Conservation (phyloP, 192 early-diverging fungal species). For the Dissophora ornata region DNA sequence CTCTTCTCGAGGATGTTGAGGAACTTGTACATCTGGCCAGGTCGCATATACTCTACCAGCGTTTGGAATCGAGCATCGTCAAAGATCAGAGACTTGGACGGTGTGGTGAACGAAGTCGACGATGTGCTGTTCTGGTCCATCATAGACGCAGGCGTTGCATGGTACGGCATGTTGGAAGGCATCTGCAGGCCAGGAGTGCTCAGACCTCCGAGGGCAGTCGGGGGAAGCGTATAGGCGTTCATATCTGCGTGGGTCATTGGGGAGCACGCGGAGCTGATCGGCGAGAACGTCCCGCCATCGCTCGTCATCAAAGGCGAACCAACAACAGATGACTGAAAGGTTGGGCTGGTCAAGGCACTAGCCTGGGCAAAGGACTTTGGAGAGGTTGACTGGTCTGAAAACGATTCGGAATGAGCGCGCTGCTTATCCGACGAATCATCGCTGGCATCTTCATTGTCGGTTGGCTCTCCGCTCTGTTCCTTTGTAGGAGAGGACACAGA, state of each 20-base stretch:
- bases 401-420: not conserved
- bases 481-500: conserved; percentile 5
- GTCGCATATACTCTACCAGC: conserved; percentile 59
- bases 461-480: not conserved
- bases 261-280: conserved; percentile 26
- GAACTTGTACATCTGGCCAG: conserved; percentile 64
- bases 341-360: not conserved
- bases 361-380: not conserved
- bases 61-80: conserved; percentile 57
- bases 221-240: conserved; percentile 11
- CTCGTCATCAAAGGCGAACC: conserved; percentile 24
- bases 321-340: conserved; percentile 1
- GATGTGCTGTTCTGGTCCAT: conserved; percentile 5
- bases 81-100: conserved; percentile 47
- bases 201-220: conserved; percentile 12
- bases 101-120: not conserved
- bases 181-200: not conserved
- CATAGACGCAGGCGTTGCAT: conserved; percentile 3
- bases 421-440: conserved; percentile 9
- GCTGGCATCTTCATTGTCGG: conserved; percentile 8
- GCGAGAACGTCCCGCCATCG: conserved; percentile 9
- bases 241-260: conserved; percentile 13
- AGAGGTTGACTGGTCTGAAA: not conserved
- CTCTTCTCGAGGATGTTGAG: conserved; percentile 66
- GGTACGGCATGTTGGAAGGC: not conserved